Evolutionary conservation across 2,329 filamentous ascomycete species (phyloP), one percentile per base, ranked within the genome.

Genomic region (Ophiostoma piceae): DNA sequence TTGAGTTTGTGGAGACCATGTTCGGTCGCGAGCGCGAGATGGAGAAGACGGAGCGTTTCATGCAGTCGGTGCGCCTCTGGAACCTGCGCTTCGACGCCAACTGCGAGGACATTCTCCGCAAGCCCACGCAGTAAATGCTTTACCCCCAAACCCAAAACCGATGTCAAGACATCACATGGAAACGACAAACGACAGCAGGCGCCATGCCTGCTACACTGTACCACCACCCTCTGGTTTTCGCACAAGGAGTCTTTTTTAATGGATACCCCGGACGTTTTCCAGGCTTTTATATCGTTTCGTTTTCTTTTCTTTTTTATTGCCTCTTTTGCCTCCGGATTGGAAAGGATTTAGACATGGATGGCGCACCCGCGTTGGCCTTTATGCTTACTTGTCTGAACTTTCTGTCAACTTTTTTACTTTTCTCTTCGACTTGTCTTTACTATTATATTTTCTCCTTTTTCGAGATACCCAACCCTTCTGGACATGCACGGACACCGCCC

Each of bases 71-170:
- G 77, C 87, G 92, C 67, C 84, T 94, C 47, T 99, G 94, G 92
- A 93, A 91, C 79, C 88, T 96, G 81, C 90, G 94, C 66, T 99
- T 97, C 79, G 93, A 97, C 77, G 92, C 92, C 79, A 97, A 98
- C 84, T 97, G 93, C 81, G 92, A 96, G 76, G 91, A 94, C 37
- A 94, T 98, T 75, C 83, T 98, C 72, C 81, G 81, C 74, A 83
- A 84, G 76, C 88, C 88, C 57, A 84, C 83, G 74, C 79, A 82
- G 76, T 89, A 85, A 77, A 77, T n/a, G 26, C 32, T 16, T 14
- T 9, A 12, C 32, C 43, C 16, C 7, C 29, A 12, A 29, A 29
- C 57, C 29, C 60, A 64, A n/a, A 16, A 37, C 54, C 1, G 16
- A 47, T 47, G 43, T 47, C 43, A 19, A n/a, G 19, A 37, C 60